A percentile compares a stretch with the other conserved stretches of the same genome.
Conservation (phyloP, 345 rosid species). For the Lumnitzera littorea region DNA sequence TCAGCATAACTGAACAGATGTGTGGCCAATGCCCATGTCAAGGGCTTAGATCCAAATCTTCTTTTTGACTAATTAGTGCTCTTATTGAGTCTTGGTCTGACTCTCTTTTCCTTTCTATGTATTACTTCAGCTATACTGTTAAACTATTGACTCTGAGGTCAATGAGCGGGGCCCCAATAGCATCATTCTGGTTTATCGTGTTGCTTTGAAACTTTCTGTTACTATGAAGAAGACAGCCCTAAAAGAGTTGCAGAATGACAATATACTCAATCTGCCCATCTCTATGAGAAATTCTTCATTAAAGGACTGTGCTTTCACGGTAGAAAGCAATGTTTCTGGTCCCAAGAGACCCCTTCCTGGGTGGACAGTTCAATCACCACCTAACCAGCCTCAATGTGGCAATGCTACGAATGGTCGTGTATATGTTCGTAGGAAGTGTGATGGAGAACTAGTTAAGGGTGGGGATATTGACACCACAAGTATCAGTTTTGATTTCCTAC, state of each 20-base stretch:
- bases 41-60: too few species aligned
- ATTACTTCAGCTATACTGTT: too few species aligned
- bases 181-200: too few species aligned
- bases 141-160: too few species aligned
- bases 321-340: constrained; percentile 47
- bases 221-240: constrained; percentile 46
- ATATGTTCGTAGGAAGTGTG: constrained; percentile 74
- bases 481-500: constrained; percentile 13
- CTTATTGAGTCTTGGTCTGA: too few species aligned
- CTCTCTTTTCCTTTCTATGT: too few species aligned
- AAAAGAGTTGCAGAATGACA: constrained; percentile 58
- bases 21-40: too few species aligned
- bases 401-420: constrained; percentile 49
- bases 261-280: constrained; percentile 30
- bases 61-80: too few species aligned
- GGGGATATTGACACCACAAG: constrained; percentile 14
- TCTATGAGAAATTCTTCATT: constrained; percentile 25
- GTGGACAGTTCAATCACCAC: constrained; percentile 23
- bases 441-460: constrained; percentile 44
- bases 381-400: constrained; percentile 31
- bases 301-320: constrained; percentile 30
- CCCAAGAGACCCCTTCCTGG: constrained; percentile 41
- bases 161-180: too few species aligned
- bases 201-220: background rate
- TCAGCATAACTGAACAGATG: too few species aligned